Base-by-base conservation (phyloP, 2,329 filamentous ascomycete genomes). In the Monosporascus sp. region DNA sequence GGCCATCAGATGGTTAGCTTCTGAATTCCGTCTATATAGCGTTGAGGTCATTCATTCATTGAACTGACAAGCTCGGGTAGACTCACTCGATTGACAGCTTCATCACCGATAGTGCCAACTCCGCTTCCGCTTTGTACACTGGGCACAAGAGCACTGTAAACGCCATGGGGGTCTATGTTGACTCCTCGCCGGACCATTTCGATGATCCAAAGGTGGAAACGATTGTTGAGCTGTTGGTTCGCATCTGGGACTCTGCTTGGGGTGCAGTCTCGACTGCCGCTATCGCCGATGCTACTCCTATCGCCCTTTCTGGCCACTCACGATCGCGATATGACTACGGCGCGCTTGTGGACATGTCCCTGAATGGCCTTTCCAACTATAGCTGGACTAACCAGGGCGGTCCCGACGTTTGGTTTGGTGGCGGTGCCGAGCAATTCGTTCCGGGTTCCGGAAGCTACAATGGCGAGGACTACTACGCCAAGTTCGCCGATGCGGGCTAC, bases 201-300 rank as follows among this genome's bases (percentile, higher is more conserved):
- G 90, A 95, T 66, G 90, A 95, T 65, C 90, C 90, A 51, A 94
- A 93, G 74, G 82, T 95, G 22, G 90, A 94, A 75, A 90, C 85
- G 15, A 89, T 95, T 66, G 85, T 87, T 22, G 88, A 91, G 71
- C 78, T 94, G 53, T 85, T 93, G 72, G 79, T 81, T 61, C 85
- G 90, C 53, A 76, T 90, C 51, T 84, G 80, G 70, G 76, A 74
- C 53, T 85, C 76, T 50, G 77, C 76, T 28, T 82, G 80, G 79
- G 82, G 82, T 52, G 81, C 82, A 45, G 89, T 94, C 43, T 88
- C 86, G 3, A 95, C 90, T n/a, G 89, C 90, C 5, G 88, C 84
- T 70, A 78, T 91, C 51, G 85, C 89, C 3, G 90, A 95, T 72
- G 90, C 90, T 11, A 95, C 90, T 0, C 90, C 90, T 31, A 90